Conservation (phyloP, 2,329 filamentous ascomycete genomes). For the Fusarium chuoi region DNA sequence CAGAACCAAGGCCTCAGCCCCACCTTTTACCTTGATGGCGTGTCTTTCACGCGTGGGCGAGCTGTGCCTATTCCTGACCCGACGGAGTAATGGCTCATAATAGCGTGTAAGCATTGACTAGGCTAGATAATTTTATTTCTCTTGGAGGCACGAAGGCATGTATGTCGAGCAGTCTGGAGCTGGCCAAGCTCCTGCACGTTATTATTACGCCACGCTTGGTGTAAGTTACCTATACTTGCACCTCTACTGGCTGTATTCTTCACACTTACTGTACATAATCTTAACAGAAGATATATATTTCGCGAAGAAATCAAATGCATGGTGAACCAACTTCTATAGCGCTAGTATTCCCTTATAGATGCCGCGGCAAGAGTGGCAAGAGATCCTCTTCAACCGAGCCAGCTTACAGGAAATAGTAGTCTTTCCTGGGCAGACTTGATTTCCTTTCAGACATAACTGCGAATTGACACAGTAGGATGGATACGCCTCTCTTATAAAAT, state of each 20-base stretch:
- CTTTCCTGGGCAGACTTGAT: neutral
- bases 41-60: neutral
- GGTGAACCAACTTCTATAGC: fast-evolving
- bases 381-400: neutral
- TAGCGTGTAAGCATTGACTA: fast-evolving
- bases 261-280: fast-evolving
- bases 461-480: fast-evolving
- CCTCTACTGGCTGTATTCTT: neutral
- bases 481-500: neutral
- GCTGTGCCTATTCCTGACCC: neutral
- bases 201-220: fast-evolving
- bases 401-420: fast-evolving
- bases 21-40: neutral
- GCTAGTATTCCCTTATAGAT: fast-evolving
- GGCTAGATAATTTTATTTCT: fast-evolving
- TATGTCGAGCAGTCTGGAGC: fast-evolving
- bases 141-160: fast-evolving
- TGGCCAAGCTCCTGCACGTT: neutral
- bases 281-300: neutral
- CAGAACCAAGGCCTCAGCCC: neutral
- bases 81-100: neutral
- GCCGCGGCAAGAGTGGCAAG: fast-evolving
- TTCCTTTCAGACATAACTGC: neutral
- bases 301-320: fast-evolving
- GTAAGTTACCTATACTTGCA: neutral